Evolutionary conservation across 495 filamentous ascomycete species (phyloP).

Genomic region (Talaromyces stipitatus): DNA sequence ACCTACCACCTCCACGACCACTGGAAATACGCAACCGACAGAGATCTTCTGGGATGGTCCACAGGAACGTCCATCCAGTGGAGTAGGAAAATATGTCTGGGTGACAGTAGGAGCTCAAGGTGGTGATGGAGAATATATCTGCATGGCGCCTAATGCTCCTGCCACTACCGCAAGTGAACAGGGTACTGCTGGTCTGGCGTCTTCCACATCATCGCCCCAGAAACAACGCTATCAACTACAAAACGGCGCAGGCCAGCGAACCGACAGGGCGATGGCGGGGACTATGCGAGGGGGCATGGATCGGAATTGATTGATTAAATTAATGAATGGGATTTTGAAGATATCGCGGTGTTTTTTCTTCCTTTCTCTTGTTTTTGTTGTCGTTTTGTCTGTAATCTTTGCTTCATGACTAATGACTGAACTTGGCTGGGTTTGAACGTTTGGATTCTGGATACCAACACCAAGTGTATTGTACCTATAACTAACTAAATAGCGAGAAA

Average conservation of each 20-base stretch:
- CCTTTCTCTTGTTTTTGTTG: background rate
- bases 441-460: background rate
- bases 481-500: too few relatives aligned
- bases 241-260: background rate
- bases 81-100: conserved; percentile 71
- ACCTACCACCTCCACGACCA: conserved; percentile 11
- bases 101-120: conserved; percentile 71
- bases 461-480: conserved; percentile 1
- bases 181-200: background rate
- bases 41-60: conserved; percentile 61
- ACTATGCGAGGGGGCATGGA: background rate
- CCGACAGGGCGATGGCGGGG: too few relatives aligned
- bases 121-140: conserved; percentile 55
- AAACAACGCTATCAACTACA: background rate
- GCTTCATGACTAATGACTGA: background rate
- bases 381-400: background rate
- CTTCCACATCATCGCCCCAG: background rate
- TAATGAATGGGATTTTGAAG: background rate
- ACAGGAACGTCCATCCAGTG: conserved; percentile 44
- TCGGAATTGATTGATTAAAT: background rate
- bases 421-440: background rate
- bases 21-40: conserved; percentile 36
- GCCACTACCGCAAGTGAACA: background rate
- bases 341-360: background rate
- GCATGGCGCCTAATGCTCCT: conserved; percentile 18